Evolutionary conservation across 2,329 filamentous ascomycete genomes (phyloP), one percentile per base, ranked within the genome.

Genomic region (Amauroascus verrucosus): DNA sequence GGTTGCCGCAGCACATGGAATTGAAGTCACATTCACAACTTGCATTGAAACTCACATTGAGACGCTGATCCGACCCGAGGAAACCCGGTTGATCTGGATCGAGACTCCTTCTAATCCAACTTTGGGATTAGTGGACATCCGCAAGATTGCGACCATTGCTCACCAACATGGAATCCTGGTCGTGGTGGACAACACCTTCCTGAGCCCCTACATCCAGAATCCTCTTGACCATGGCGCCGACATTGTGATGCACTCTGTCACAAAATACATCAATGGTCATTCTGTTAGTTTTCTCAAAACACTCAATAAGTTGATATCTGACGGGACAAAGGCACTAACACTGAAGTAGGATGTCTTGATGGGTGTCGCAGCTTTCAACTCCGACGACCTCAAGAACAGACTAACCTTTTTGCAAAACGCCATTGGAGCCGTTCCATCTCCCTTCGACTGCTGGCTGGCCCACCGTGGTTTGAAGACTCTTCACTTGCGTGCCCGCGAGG

Each of bases 221-320:
- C 93, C 93, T 2, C 82, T 98, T 53, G 85, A 94, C 66, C 88
- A 91, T 67, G 93, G 93, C 62, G 93, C 93, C 61, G 93, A 98
- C 70, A 90, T 97, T 59, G 91, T 97, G 61, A 86, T 97, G 41
- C 91, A 97, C 78, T 90, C 84, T 53, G 93, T 98, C 53, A 98
- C 93, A 43, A 98, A 98, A 75, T 98, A 97, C 75, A 97, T 98
- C 75, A 97, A 97, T 70, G 93, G 93, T 48, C 93, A 98, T 75
- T 82, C 79, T 1, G 72, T 75, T 66, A 51, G 70, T 60, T 37
- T 9, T 35, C 6, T 16, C 9, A 9, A 30, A 4, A 30, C 2
- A 16, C 2, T 30, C 9, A 9, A 13, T 37, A 26, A 14, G 40
- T n/a, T n/a, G n/a, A n/a, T n/a, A 24, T 26, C 11, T 7, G 13